phyloP scores from a whole-genome alignment of 768 basidiomycete genomes.

The Leucocoprinus birnbaumii region DNA sequence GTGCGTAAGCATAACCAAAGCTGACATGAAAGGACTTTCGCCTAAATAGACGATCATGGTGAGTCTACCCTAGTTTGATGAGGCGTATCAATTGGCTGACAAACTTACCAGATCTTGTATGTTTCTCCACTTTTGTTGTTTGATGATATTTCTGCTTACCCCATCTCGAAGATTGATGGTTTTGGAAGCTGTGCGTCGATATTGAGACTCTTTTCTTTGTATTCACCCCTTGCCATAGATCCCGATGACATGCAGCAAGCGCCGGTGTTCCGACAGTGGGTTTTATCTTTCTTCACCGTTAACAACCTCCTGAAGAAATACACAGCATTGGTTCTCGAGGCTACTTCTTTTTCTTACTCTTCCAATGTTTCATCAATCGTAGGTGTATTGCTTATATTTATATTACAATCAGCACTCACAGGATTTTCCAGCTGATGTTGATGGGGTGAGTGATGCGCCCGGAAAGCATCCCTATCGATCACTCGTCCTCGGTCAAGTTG shows the following conservation, averaged over 20 bases:
- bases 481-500: constrained; percentile 69
- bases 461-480: constrained; percentile 67
- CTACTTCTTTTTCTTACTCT: constrained; percentile 91
- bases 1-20: not conserved
- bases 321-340: constrained; percentile 76
- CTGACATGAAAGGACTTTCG: not conserved
- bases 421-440: constrained; percentile 52
- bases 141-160: not conserved
- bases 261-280: constrained; percentile 70
- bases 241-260: constrained; percentile 76
- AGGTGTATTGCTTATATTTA: constrained; percentile 3
- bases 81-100: not conserved
- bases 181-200: constrained; percentile 78
- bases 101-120: not conserved
- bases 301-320: not conserved
- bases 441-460: constrained; percentile 64
- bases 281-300: not conserved
- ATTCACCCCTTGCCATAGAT: constrained; percentile 41
- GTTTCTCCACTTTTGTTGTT: constrained; percentile 16
- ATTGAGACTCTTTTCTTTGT: not conserved
- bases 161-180: constrained; percentile 60
- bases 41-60: constrained; percentile 73
- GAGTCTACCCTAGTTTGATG: too few relatives aligned
- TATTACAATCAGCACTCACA: not conserved
- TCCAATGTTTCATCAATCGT: constrained; percentile 91